Evolutionary conservation across 176 grass and related monocot genomes (phyloP).

Genomic region (Aegilops sharonensis): DNA sequence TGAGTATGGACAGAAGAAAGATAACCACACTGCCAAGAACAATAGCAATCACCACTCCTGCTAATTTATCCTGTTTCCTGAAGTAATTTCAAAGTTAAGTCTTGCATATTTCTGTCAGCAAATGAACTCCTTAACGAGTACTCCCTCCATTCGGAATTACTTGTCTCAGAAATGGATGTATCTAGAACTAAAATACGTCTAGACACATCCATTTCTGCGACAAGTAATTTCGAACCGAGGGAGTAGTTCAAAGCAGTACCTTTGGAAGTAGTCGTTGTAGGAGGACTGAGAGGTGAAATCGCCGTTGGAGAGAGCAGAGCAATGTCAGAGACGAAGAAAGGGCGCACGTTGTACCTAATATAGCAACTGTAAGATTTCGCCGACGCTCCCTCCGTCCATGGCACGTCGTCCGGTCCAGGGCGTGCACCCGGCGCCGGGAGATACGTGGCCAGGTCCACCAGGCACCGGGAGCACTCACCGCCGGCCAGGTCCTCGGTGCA

Average conservation of each 20-base stretch:
- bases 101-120: background rate
- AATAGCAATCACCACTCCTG: background rate
- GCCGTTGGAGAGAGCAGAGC: background rate
- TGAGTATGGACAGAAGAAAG: background rate
- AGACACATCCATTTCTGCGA: too few relatives aligned
- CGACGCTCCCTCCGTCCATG: background rate
- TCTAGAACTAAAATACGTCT: too few relatives aligned
- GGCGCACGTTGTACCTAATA: background rate
- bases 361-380: background rate
- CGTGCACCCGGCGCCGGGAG: background rate
- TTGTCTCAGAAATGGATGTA: too few relatives aligned
- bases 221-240: too few relatives aligned
- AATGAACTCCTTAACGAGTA: too few relatives aligned
- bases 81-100: background rate
- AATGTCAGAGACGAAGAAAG: constrained; percentile 8
- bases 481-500: constrained; percentile 28
- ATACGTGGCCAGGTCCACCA: background rate
- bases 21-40: constrained; percentile 1
- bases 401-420: background rate
- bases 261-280: background rate
- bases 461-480: constrained; percentile 19
- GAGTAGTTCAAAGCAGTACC: background rate
- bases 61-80: background rate
- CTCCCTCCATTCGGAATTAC: too few relatives aligned
- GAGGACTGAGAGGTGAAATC: background rate